These are phyloP conservation scores for Talaromyces marneffei DNA, from an alignment of 2,329 filamentous ascomycete genomes.

Conservation along the genomic window DNA sequence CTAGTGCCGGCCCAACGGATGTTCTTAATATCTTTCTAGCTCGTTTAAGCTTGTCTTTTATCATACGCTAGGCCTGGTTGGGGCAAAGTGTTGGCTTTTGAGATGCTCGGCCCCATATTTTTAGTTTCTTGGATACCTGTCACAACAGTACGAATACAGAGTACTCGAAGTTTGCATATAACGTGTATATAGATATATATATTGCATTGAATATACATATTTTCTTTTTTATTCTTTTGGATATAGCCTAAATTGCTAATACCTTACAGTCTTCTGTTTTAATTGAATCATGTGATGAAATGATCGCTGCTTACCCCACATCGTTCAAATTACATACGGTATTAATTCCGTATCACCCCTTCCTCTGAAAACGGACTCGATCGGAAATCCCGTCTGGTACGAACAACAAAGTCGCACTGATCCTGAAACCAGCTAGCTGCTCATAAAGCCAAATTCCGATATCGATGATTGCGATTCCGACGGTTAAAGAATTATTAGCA, in stretches of 20 bases:
- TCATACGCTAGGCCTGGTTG: neutral
- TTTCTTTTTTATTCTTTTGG: no score
- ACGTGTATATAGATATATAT: no score
- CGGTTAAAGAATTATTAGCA: neutral
- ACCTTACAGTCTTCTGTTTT: neutral
- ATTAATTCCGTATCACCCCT: neutral
- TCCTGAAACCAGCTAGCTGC: conserved; percentile 1
- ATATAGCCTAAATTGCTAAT: no score
- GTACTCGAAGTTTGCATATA: neutral
- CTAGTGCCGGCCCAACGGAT: conserved; percentile 2
- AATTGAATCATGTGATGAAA: neutral
- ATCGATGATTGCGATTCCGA: neutral
- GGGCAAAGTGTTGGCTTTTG: neutral
- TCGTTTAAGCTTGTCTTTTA: neutral
- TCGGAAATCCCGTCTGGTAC: neutral
- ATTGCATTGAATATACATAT: no score
- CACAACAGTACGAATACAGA: neutral
- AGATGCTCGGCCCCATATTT: neutral
- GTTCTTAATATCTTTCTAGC: neutral
- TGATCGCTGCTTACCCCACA: conserved; percentile 3
- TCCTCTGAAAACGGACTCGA: neutral
- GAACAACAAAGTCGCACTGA: neutral
- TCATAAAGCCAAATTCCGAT: neutral
- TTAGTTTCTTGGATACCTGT: neutral
- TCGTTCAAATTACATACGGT: neutral